phyloP scores from a whole-genome alignment of 495 filamentous ascomycete species.

The Hyaloscypha finlandica region DNA sequence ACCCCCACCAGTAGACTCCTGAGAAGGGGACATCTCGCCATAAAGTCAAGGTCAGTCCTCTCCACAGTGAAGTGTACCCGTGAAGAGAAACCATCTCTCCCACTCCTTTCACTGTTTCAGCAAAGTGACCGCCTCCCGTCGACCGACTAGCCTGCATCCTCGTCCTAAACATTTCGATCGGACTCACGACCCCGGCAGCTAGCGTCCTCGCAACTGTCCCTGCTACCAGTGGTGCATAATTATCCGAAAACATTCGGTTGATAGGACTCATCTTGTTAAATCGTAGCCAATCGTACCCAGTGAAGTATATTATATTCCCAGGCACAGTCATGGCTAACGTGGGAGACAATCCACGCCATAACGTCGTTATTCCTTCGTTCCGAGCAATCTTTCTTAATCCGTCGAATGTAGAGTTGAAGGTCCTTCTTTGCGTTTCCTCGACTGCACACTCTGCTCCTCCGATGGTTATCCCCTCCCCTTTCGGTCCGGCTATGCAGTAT shows the following conservation, averaged over 20 bases:
- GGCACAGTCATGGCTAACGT: slow-evolving; percentile 94
- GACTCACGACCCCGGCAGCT: slow-evolving; percentile 81
- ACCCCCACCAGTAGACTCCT: slow-evolving; percentile 96
- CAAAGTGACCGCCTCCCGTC: slow-evolving; percentile 53
- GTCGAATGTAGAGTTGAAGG: slow-evolving; percentile 89
- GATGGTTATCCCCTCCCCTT: slow-evolving; percentile 34
- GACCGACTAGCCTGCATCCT: slow-evolving; percentile 81
- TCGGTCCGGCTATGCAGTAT: slow-evolving; percentile 70
- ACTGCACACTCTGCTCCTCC: slow-evolving; percentile 70
- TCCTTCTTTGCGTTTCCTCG: slow-evolving; percentile 77
- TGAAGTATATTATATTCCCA: slow-evolving; percentile 97
- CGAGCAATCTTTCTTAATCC: slow-evolving; percentile 94
- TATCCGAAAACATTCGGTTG: slow-evolving; percentile 56
- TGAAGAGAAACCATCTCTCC: slow-evolving; percentile 73
- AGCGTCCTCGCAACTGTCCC: slow-evolving; percentile 75
- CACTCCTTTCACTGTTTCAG: slow-evolving; percentile 72
- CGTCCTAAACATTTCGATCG: slow-evolving; percentile 94
- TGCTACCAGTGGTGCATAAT: slow-evolving; percentile 77
- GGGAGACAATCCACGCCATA: slow-evolving; percentile 92
- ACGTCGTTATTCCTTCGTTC: slow-evolving; percentile 81
- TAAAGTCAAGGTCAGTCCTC: slow-evolving; percentile 88
- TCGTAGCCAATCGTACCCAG: slow-evolving; percentile 95
- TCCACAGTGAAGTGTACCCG: slow-evolving; percentile 84
- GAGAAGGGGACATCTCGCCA: slow-evolving; percentile 98
- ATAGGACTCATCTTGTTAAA: slow-evolving; percentile 70